phyloP scores from a whole-genome alignment of 768 basidiomycete species.

The Coprinopsis strossmayeri region DNA sequence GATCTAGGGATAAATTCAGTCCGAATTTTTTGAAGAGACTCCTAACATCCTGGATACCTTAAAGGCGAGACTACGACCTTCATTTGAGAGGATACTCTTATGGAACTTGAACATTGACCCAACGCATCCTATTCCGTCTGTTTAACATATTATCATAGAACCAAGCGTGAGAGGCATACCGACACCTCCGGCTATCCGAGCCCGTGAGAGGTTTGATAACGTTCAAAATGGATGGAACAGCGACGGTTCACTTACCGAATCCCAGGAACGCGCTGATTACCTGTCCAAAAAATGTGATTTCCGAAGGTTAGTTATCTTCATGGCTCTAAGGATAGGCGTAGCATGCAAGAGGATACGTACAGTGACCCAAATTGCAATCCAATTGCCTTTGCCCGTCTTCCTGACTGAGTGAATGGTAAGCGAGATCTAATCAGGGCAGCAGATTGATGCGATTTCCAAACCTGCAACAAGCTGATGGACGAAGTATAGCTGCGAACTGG shows the following conservation, averaged over 20 bases:
- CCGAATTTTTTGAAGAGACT: too few species aligned
- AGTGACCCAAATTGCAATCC: conserved; percentile 22
- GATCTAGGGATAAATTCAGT: conserved; percentile 27
- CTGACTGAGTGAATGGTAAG: conserved; percentile 17
- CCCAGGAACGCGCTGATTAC: background rate
- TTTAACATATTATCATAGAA: too few species aligned
- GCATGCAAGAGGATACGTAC: conserved; percentile 14
- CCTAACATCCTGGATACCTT: conserved; percentile 20
- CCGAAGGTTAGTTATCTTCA: too few species aligned
- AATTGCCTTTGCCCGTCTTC: conserved; percentile 18
- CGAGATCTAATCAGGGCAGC: conserved; percentile 4
- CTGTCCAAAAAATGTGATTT: too few species aligned
- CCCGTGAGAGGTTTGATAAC: too few species aligned
- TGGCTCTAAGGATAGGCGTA: too few species aligned
- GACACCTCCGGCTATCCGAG: conserved; percentile 25
- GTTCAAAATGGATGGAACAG: too few species aligned
- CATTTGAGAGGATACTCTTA: conserved; percentile 23
- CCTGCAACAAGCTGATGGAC: conserved; percentile 33
- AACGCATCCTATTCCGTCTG: conserved; percentile 31
- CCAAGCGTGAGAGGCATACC: too few species aligned
- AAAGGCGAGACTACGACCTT: conserved; percentile 20
- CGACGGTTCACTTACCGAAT: background rate
- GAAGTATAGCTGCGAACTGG: conserved; percentile 41
- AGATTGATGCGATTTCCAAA: too few species aligned
- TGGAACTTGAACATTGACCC: conserved; percentile 27